These are phyloP conservation scores for Dactylellina parvicollis DNA, from an alignment of 2,329 filamentous ascomycete species.

Conservation along the genomic window DNA sequence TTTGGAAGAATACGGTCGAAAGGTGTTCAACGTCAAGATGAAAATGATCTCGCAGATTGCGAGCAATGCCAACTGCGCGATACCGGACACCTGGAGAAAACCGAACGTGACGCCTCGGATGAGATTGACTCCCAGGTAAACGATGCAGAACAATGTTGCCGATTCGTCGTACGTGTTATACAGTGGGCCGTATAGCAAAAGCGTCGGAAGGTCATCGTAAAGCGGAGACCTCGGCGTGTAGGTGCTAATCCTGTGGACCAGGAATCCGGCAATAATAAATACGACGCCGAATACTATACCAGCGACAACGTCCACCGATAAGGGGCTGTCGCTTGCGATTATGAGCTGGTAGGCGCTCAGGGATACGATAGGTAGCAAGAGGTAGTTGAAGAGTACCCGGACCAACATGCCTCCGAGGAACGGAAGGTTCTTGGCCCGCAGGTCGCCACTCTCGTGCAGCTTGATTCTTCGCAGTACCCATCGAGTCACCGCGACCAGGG, in stretches of 20 bases:
- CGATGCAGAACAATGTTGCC: slow-evolving; percentile 86
- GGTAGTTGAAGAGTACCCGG: slow-evolving; percentile 90
- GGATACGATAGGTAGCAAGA: slow-evolving; percentile 84
- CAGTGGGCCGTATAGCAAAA: slow-evolving; percentile 87
- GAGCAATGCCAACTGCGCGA: slow-evolving; percentile 89
- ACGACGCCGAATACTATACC: slow-evolving; percentile 70
- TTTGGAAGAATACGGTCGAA: slow-evolving; percentile 86
- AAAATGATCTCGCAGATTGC: slow-evolving; percentile 94
- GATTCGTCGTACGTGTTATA: slow-evolving; percentile 98
- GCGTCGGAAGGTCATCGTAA: slow-evolving; percentile 90
- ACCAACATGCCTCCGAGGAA: slow-evolving; percentile 71
- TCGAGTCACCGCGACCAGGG: slow-evolving; percentile 78
- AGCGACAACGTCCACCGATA: slow-evolving; percentile 73
- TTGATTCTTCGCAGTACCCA: slow-evolving; percentile 79
- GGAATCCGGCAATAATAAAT: slow-evolving; percentile 77
- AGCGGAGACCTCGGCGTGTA: slow-evolving; percentile 63
- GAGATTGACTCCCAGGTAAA: slow-evolving; percentile 85
- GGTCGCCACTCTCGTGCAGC: slow-evolving; percentile 81
- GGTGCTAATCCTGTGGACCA: slow-evolving; percentile 75
- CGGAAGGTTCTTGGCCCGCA: slow-evolving; percentile 89
- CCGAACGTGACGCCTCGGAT: slow-evolving; percentile 89
- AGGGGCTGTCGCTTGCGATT: slow-evolving; percentile 74
- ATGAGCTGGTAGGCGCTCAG: slow-evolving; percentile 92
- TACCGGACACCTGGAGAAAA: slow-evolving; percentile 89
- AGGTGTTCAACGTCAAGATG: slow-evolving; percentile 85